Base-by-base conservation (phyloP, 768 basidiomycete genomes). In the Filobasidium wieringae region DNA sequence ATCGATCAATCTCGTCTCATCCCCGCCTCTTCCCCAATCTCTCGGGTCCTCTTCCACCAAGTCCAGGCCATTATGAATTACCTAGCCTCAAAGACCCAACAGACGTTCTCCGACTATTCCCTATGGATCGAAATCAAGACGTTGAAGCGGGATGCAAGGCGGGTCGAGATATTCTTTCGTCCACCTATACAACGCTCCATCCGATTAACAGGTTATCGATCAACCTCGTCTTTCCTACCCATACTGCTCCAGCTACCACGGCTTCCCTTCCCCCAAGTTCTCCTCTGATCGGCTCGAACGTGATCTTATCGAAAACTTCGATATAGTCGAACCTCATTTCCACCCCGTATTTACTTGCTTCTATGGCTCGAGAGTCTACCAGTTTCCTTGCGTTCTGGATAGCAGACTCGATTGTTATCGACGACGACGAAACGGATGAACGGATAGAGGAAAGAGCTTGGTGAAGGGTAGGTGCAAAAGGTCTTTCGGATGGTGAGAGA, bases 151-250 rank as follows among this genome's bases (percentile, higher is more conserved):
- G n/a, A n/a, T n/a, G n/a, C n/a, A n/a, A n/a, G n/a, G n/a, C n/a
- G n/a, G n/a, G n/a, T n/a, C n/a, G n/a, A n/a, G n/a, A n/a, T n/a
- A n/a, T n/a, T n/a, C n/a, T n/a, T n/a, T n/a, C n/a, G n/a, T n/a
- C n/a, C n/a, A n/a, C n/a, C n/a, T n/a, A n/a, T n/a, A n/a, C n/a
- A 26, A 67, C 59, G n/a, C 71, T 63, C 67, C 71, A 72, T 1
- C 75, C 89, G 1, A 95, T 72, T 40, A 95, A 76, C 52, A 95
- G 72, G 70, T 97, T 99, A 74, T 99, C 93, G 40, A 99, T 96
- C 64, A 99, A 72, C 63, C 92, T 79, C 37, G 91, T 96, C 69
- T 79, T 80, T 37, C 88, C 88, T 2, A 92, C 80, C 80, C 85
- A 86, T 61, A 92, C 67, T 29, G 88, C 90, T 1, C 89, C 91